A percentile compares a stretch with the other conserved stretches of the same genome.
Evolutionary conservation across 306 rosid genomes (phyloP).

Genomic region (Prinsepia uniflora): DNA sequence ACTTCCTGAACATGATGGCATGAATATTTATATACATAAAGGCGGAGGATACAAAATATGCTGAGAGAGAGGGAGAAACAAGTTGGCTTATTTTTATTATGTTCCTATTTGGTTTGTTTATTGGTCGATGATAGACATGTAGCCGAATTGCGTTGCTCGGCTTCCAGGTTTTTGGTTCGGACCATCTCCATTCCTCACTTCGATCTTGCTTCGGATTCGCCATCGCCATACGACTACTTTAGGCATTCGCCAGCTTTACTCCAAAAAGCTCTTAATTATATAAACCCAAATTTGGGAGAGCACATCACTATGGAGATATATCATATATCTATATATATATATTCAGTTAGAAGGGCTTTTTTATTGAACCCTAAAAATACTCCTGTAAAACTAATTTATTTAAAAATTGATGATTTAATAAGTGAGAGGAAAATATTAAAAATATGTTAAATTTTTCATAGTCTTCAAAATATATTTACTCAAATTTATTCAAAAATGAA

Average conservation of each 20-base stretch:
- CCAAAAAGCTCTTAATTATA: background rate
- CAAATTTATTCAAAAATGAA: too few relatives aligned
- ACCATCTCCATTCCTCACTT: background rate
- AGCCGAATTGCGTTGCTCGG: background rate
- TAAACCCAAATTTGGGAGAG: too few relatives aligned
- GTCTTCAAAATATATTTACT: too few relatives aligned
- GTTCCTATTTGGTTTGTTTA: background rate
- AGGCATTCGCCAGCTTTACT: background rate
- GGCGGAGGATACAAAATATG: slow-evolving; percentile 31
- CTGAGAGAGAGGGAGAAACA: slow-evolving; percentile 10
- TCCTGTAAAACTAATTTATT: too few relatives aligned
- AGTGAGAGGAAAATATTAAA: too few relatives aligned
- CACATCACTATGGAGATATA: too few relatives aligned
- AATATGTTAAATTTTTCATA: too few relatives aligned
- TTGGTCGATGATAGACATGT: slow-evolving; percentile 22
- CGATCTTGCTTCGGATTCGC: background rate
- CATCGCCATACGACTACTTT: background rate
- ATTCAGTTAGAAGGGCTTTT: too few relatives aligned
- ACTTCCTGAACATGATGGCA: slow-evolving; percentile 24
- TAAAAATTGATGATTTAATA: too few relatives aligned
- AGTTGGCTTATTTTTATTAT: background rate
- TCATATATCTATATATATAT: too few relatives aligned
- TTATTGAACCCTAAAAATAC: too few relatives aligned
- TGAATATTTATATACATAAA: background rate
- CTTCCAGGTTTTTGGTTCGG: slow-evolving; percentile 5